Evolutionary conservation across 2,329 filamentous ascomycete genomes (phyloP), one percentile per base, ranked within the genome.

Genomic region (Verticillium dahliae): DNA sequence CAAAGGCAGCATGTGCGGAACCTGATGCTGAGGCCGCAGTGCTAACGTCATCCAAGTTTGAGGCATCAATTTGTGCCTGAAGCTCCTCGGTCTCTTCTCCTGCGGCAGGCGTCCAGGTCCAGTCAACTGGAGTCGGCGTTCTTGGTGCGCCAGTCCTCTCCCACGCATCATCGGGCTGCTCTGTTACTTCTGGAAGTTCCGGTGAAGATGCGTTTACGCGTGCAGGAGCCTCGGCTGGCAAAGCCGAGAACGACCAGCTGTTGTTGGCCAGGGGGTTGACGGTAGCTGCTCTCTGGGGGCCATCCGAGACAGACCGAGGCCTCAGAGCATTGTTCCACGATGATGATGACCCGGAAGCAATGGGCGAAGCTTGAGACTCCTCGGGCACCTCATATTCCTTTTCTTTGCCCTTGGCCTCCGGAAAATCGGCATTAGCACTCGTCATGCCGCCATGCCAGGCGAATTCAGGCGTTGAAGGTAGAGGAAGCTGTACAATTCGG

Each of bases 241-340:
- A 64, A 31, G 73, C 73, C 4, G 77, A 74, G 66, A 87, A 88
- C 0, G 80, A 80, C 86, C 85, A 89, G 66, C 75, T 87, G 64
- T 86, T 86, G 68, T 84, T 84, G 1, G 79, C 85, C 15, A 88
- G 69, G 0, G 82, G 81, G 58, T 85, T 81, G 60, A 80, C 73
- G 2, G 72, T 71, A 9, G 76, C 73, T 4, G 74, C 74, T 6
- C 71, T 69, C 54, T 75, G 76, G 4, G 82, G 82, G 0, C 85
- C 85, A 67, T 87, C 85, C 0, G 85, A 87, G 58, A 79, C 76
- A 34, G 85, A 78, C 54, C 85, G 77, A 18, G 81, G 82, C 41
- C 85, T 74, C 18, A 69, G 61, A 6, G 66, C 64, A 55, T 63
- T 65, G 35, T 65, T 34, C 13, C 13, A n/a, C 13, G 38, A 13